Evolutionary conservation across 225 moss, liverwort and hornwort species (phyloP), one percentile per base, ranked within the genome.

Genomic region (Marchantia polymorpha): DNA sequence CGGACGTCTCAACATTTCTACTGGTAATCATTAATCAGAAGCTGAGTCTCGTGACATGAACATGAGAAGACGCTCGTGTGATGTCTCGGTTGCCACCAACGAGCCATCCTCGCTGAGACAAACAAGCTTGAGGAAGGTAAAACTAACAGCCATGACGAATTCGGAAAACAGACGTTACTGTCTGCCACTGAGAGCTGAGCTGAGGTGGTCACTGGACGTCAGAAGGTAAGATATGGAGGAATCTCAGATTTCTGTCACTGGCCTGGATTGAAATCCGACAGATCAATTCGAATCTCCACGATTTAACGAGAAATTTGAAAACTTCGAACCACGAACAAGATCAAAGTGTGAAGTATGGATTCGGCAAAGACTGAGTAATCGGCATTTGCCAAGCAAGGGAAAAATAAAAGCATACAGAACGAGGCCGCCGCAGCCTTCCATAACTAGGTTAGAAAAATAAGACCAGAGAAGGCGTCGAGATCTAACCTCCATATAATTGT

Each of bases 401-500:
- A 26, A 13, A 16, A 16, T 26, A 64, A 8, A 26, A 53, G 54
- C 26, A 8, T 73, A 26, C 1, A 15, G 54, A 26, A 26, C 75
- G 46, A 22, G 68, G 31, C 17, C 59, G 8, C 39, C 46, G 39
- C 50, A 46, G 30, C 58, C 23, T 73, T 25, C 27, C 49, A 52
- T 51, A 26, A 69, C n/a, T 23, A 22, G n/a, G 61, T 23, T 70
- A 64, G 20, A 12, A 70, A 70, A 6, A 19, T 20, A 49, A 29
- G 5, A 67, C 48, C 53, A 59, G 70, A 39, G n/a, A 56, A 26
- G 48, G 52, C 39, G 52, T 23, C 64, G 76, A 80, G 74, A 64
- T 88, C 88, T 78, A 77, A 96, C 96, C 96, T 90, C 88, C 96
- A 96, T 96, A 60, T 89, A 94, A 81, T 94, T 96, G 81, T 96